These are phyloP conservation scores for Alternaria alternata DNA, from an alignment of 2,329 filamentous ascomycete genomes.

Conservation along the genomic window DNA sequence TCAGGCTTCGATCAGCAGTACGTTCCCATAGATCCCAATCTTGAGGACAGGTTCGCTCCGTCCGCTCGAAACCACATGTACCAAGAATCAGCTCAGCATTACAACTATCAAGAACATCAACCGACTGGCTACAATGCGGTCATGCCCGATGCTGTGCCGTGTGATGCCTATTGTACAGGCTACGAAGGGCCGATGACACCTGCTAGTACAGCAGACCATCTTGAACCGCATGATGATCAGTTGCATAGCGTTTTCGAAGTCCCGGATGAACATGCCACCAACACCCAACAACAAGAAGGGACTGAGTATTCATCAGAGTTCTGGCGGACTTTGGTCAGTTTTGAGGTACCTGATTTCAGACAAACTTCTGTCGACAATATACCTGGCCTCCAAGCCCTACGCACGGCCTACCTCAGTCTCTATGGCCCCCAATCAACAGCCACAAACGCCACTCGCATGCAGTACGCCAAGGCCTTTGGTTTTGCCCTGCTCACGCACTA, in stretches of 20 bases:
- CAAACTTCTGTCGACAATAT: constrained; percentile 14
- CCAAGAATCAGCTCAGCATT: background rate
- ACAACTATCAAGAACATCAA: background rate
- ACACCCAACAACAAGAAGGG: background rate
- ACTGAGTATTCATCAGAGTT: background rate
- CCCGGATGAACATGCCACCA: background rate
- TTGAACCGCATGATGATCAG: background rate
- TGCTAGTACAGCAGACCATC: background rate
- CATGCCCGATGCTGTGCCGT: background rate
- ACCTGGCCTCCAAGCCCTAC: constrained; percentile 19
- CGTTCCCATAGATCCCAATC: background rate
- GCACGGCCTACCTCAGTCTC: constrained; percentile 17
- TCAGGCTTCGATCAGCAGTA: background rate
- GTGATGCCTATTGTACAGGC: background rate
- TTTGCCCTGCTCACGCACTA: constrained; percentile 32
- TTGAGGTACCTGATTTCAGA: constrained; percentile 9
- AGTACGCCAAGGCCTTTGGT: constrained; percentile 28
- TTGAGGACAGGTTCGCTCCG: background rate
- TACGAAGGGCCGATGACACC: background rate
- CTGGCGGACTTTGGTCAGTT: constrained; percentile 7
- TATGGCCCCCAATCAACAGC: constrained; percentile 11
- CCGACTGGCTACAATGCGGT: background rate
- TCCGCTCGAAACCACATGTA: background rate
- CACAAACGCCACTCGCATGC: constrained; percentile 22
- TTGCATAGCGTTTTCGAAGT: background rate